Conservation (phyloP, 2,329 filamentous ascomycete species). For the Westerdykella aurantiaca region DNA sequence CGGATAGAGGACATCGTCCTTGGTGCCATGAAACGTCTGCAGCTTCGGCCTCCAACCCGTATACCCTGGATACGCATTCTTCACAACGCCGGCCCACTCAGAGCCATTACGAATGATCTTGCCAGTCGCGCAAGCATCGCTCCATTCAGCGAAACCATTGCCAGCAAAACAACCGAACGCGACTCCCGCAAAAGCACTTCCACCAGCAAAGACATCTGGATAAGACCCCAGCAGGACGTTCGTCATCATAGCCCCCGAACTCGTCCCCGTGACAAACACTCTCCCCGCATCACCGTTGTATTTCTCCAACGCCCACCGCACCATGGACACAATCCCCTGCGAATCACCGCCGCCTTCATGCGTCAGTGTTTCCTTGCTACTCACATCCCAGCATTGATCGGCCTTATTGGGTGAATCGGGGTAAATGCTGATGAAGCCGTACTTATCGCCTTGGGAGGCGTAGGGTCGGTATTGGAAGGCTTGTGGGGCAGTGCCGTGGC, state of each 20-base stretch:
- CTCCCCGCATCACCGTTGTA: constrained; percentile 24
- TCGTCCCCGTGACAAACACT: constrained; percentile 32
- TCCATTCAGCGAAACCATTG: constrained; percentile 28
- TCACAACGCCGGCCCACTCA: constrained; percentile 27
- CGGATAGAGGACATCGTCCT: constrained; percentile 23
- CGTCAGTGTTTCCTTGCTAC: constrained; percentile 26
- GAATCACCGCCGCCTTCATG: constrained; percentile 32
- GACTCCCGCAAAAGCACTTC: constrained; percentile 31
- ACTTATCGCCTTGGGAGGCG: constrained; percentile 25
- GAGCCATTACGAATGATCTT: constrained; percentile 26
- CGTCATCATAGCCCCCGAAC: constrained; percentile 35
- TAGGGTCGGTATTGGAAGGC: constrained; percentile 26
- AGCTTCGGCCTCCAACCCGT: constrained; percentile 28
- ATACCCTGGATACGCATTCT: constrained; percentile 27
- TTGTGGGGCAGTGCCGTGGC: constrained; percentile 26
- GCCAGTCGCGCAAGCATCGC: constrained; percentile 26
- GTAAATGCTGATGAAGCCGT: constrained; percentile 34
- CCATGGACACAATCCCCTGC: constrained; percentile 30
- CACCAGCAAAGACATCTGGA: constrained; percentile 32
- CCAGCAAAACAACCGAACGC: constrained; percentile 34
- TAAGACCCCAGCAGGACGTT: constrained; percentile 30
- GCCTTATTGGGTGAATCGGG: constrained; percentile 24
- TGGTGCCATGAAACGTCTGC: constrained; percentile 27
- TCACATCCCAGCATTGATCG: constrained; percentile 34
- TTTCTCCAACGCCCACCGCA: constrained; percentile 24